Evolutionary conservation across 345 rosid species (phyloP).

Genomic region (Bruguiera sexangula): DNA sequence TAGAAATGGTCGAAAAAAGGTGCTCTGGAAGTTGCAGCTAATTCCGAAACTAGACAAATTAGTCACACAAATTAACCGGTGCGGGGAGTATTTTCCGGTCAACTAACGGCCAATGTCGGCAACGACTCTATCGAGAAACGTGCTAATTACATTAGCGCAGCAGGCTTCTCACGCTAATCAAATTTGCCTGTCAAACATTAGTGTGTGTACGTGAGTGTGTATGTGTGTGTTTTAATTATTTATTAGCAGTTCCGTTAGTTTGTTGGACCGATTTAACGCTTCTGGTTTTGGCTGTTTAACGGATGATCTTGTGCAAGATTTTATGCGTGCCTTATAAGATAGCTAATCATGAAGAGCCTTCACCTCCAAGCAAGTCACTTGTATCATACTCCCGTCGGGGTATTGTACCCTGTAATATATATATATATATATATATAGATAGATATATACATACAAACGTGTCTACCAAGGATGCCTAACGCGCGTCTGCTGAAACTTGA

Average conservation of each 20-base stretch:
- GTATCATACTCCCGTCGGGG: background rate
- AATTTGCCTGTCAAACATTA: too few species aligned
- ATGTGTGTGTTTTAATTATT: background rate
- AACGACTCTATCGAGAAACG: background rate
- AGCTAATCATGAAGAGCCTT: slow-evolving; percentile 12
- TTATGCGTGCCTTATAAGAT: slow-evolving; percentile 28
- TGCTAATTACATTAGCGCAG: background rate
- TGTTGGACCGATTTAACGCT: slow-evolving; percentile 14
- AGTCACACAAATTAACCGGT: background rate
- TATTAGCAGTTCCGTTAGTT: slow-evolving; percentile 16
- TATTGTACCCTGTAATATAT: too few species aligned
- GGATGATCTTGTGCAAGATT: slow-evolving; percentile 2
- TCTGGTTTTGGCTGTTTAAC: background rate
- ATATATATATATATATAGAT: too few species aligned
- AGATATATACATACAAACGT: too few species aligned
- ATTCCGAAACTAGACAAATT: slow-evolving; percentile 1
- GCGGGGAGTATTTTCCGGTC: background rate
- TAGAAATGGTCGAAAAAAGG: background rate
- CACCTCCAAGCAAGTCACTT: slow-evolving; percentile 12
- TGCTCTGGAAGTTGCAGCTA: slow-evolving; percentile 14
- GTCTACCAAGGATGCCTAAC: too few species aligned
- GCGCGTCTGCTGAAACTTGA: too few species aligned
- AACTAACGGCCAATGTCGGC: slow-evolving; percentile 1
- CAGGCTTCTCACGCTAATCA: background rate
- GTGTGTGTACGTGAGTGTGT: background rate